Base-by-base conservation (phyloP, 345 rosid genomes). In the Noccaea bulbosa region DNA sequence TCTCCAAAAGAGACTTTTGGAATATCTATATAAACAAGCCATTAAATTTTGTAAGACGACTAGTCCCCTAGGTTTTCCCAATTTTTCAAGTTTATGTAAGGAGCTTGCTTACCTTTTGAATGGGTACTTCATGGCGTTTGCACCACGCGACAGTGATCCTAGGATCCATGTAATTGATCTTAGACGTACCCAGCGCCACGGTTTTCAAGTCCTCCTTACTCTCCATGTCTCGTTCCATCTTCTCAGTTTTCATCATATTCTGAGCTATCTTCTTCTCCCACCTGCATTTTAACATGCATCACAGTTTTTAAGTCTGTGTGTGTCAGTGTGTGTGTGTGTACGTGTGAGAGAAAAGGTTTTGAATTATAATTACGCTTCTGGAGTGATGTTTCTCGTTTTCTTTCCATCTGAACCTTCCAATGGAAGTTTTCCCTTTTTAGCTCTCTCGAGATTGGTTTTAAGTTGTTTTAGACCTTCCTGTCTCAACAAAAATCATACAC, bases 71-170 rank as follows among this genome's bases (percentile, higher is more conserved):
- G 3, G 7, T 27, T 44, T 9, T 6, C 20, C n/a, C 41, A 66
- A 20, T 20, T 0, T 14, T 12, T 7, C 5, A 62, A 61, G 52
- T 46, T 37, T 63, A 24, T 64, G 12, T 15, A 47, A 47, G 53
- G 27, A 52, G 40, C 22, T 30, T 53, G 6, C 27, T 64, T 66
- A 91, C 97, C 98, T 91, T 93, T 71, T 91, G 88, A 24, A 93
- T 93, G 15, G 97, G 98, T 64, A 91, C 97, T 49, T 93, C 98
- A 27, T 86, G 92, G 7, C 97, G 84, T 80, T 93, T 93, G 86
- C 98, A 93, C 98, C 98, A 93, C 0, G 98, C 88, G 6, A 93
- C 97, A 3, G 94, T 91, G 65, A 93, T 93, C 82, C 98, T 85
- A 34, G 98, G 98, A 81, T 93, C 97, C 49, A 91, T 88, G 67